Evolutionary conservation across 2,329 filamentous ascomycete genomes (phyloP).

Genomic region (Diaporthe sp.): DNA sequence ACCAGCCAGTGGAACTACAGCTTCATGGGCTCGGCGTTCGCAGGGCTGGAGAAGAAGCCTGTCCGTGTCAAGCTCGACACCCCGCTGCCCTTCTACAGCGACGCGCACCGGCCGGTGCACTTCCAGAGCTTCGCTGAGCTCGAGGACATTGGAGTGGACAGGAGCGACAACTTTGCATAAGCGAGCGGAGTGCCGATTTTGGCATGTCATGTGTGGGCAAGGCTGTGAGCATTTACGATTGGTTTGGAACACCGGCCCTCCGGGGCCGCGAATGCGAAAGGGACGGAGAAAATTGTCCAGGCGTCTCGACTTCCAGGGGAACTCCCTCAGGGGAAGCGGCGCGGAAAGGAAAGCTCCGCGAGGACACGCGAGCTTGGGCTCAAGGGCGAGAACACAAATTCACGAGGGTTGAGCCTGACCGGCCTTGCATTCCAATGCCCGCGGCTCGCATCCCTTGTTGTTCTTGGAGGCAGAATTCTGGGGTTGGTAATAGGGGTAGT

Average conservation of each 20-base stretch:
- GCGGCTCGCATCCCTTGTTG: neutral
- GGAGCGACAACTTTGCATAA: slow-evolving; percentile 93
- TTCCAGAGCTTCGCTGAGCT: slow-evolving; percentile 98
- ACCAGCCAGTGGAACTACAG: slow-evolving; percentile 96
- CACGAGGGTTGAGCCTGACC: slow-evolving; percentile 2
- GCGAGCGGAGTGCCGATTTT: slow-evolving; percentile 22
- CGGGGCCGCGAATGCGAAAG: neutral
- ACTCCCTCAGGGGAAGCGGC: neutral
- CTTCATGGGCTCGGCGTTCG: slow-evolving; percentile 94
- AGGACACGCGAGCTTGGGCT: neutral
- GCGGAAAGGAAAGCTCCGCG: neutral
- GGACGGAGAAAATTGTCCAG: neutral
- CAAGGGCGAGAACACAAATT: neutral
- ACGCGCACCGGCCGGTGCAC: slow-evolving; percentile 91
- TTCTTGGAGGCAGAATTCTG: slow-evolving; percentile 9
- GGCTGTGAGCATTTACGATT: neutral
- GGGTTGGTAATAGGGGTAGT: slow-evolving; percentile 26
- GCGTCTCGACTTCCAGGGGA: no score
- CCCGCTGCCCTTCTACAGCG: slow-evolving; percentile 90
- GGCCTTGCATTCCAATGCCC: neutral
- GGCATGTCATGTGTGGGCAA: neutral
- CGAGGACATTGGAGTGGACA: slow-evolving; percentile 96
- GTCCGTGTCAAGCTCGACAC: slow-evolving; percentile 96
- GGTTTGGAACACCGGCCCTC: neutral
- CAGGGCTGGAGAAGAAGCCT: slow-evolving; percentile 88